phyloP scores from a whole-genome alignment of 306 rosid species.

The Vigna angularis region DNA sequence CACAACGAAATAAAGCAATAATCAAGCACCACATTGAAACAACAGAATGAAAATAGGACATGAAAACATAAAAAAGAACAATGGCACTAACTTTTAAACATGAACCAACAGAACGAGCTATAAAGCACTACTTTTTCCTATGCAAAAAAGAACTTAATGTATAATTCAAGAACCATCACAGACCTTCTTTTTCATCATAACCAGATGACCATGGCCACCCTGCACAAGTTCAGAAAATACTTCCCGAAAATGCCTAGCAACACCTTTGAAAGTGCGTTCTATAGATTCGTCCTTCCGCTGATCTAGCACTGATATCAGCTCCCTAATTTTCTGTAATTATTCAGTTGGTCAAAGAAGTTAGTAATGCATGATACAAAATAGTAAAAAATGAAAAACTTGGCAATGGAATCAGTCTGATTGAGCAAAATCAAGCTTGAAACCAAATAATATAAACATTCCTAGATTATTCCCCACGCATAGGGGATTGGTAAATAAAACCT shows the following conservation, averaged over 20 bases:
- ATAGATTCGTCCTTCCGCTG: conserved; percentile 96
- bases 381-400: conserved; percentile 28
- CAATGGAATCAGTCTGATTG: conserved; percentile 25
- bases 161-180: conserved; percentile 38
- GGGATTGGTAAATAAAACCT: conserved; percentile 24
- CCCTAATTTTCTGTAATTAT: conserved; percentile 84
- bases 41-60: conserved; percentile 15
- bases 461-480: conserved; percentile 13
- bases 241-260: conserved; percentile 97
- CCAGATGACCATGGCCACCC: conserved; percentile 90
- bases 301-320: conserved; percentile 89
- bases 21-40: conserved; percentile 23
- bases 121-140: conserved; percentile 6
- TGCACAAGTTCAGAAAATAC: conserved; percentile 95
- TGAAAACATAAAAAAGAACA: background rate
- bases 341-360: conserved; percentile 38
- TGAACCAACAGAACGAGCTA: conserved; percentile 24
- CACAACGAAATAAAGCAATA: conserved; percentile 27
- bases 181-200: conserved; percentile 98
- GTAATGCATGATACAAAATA: conserved; percentile 5
- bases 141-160: conserved; percentile 31
- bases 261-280: conserved; percentile 98
- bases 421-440: conserved; percentile 23
- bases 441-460: background rate
- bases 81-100: background rate